Evolutionary conservation across 2,329 filamentous ascomycete species (phyloP), one percentile per base, ranked within the genome.

Genomic region (Beauveria scarabaeidicola): DNA sequence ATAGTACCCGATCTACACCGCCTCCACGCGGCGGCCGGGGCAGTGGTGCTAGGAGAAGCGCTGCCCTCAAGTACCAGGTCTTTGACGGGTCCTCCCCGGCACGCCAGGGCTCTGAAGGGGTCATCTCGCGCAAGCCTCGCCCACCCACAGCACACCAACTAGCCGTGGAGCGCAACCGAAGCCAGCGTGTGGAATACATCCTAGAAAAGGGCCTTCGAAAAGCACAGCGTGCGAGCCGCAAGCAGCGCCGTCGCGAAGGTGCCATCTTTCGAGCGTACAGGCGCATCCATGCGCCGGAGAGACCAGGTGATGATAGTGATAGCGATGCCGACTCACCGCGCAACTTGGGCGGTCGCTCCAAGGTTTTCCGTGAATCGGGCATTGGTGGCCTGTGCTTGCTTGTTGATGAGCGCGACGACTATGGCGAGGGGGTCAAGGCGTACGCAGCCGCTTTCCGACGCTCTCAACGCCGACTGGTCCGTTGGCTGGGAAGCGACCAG

Each of bases 141-240:
- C 89, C 89, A 3, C 83, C 90, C 0, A 94, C 90, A 0, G 88
- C 89, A 40, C 90, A 94, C 71, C 90, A 94, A 72, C 77, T 91
- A 43, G 89, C 89, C 0, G 88, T 94, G 1, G 89, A 91, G 70
- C 82, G 86, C 59, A 91, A 92, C 71, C 81, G 90, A 19, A 88
- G 84, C 62, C 84, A 90, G 67, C 85, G 89, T 6, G 89, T 93
- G n/a, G 87, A 91, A 67, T 87, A 91, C 66, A 89, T 91, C 55
- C 81, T 94, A 17, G 87, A 90, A 65, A 84, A 86, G n/a, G 86
- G 87, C 32, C 76, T 93, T 38, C 83, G 87, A 52, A 81, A 79
- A 63, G 78, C 83, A 55, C 87, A 91, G 67, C 82, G 85, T 68
- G 77, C 77, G 59, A 81, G 85, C 13, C 83, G 84, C 51, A 85